phyloP scores from a whole-genome alignment of 202 grass and related monocot genomes.

The Carex arenaria region DNA sequence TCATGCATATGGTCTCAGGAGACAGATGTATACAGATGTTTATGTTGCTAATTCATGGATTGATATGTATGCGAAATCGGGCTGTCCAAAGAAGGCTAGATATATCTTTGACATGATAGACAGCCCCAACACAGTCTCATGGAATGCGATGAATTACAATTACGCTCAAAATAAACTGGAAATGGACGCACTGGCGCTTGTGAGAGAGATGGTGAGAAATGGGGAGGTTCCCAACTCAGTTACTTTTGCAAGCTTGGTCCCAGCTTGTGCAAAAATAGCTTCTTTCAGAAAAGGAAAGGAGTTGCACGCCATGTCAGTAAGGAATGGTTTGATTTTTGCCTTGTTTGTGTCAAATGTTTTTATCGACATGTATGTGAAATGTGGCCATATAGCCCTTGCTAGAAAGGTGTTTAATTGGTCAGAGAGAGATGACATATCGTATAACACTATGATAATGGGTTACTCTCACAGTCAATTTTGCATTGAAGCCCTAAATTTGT shows the following conservation, averaged over 20 bases:
- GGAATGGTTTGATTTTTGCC: constrained; percentile 43
- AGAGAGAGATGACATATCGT: constrained; percentile 73
- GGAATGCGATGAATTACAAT: constrained; percentile 89
- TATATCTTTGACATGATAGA: constrained; percentile 54
- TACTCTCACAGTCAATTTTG: constrained; percentile 60
- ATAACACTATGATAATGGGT: constrained; percentile 83
- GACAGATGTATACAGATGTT: constrained; percentile 51
- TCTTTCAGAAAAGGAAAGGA: constrained; percentile 64
- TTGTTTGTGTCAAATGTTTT: constrained; percentile 82
- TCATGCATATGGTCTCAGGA: constrained; percentile 51
- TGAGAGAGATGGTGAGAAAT: constrained; percentile 56
- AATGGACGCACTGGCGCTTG: constrained; percentile 42
- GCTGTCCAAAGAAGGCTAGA: constrained; percentile 44
- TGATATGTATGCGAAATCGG: constrained; percentile 91
- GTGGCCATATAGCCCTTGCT: constrained; percentile 51
- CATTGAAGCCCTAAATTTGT: constrained; percentile 60
- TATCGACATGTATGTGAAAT: constrained; percentile 89
- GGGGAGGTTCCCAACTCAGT: constrained; percentile 62
- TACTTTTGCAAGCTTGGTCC: constrained; percentile 66
- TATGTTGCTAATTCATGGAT: constrained; percentile 73
- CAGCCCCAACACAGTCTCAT: constrained; percentile 55
- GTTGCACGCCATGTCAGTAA: constrained; percentile 70
- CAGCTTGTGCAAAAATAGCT: constrained; percentile 70
- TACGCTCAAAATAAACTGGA: constrained; percentile 66
- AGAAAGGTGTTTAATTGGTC: constrained; percentile 56